Base-by-base conservation (phyloP, 2,329 filamentous ascomycete genomes). In the Onygena corvina region DNA sequence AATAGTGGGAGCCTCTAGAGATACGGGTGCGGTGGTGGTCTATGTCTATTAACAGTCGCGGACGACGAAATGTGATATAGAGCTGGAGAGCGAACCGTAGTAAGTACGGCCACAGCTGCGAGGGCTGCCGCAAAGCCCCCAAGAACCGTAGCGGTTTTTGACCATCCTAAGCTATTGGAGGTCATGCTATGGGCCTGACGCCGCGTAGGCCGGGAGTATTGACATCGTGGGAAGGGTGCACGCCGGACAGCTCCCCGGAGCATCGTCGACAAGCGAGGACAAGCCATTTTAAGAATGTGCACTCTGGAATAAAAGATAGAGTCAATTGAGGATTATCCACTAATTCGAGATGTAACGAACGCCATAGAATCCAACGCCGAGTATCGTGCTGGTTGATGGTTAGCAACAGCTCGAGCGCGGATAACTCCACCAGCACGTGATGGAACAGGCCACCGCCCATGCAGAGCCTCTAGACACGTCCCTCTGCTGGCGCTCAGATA, bases 1-100 rank as follows among this genome's bases (percentile, higher is more conserved):
- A 57, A 95, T 85, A 34, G 83, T 77, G 25, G 84, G 67, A 7
- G 52, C 46, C 29, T 53, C 52, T 33, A 53, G 52, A 12, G 16
- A 33, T 9, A 47, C 36, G 31, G 46, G 31, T 14, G 38, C 4
- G 27, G 42, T n/a, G 9, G 23, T n/a, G 25, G 36, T 18, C 50
- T 52, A 38, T 45, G 12, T 16, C 5, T 30, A 9, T 31, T 34
- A 18, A 50, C 38, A 52, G 50, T 36, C 44, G 31, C 6, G 16
- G n/a, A 6, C 33, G 35, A 4, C 42, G 3, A 29, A 12, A 21
- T 27, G n/a, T 8, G 3, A 3, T 36, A 8, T n/a, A 27, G 12
- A 14, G 4, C 27, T 12, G 18, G 4, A 27, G 38, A 7, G 9
- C 38, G 11, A 42, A 38, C 48, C 12, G 27, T 38, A 12, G 27